Conservation (phyloP, 2,329 filamentous ascomycete species). For the Colletotrichum lentis region DNA sequence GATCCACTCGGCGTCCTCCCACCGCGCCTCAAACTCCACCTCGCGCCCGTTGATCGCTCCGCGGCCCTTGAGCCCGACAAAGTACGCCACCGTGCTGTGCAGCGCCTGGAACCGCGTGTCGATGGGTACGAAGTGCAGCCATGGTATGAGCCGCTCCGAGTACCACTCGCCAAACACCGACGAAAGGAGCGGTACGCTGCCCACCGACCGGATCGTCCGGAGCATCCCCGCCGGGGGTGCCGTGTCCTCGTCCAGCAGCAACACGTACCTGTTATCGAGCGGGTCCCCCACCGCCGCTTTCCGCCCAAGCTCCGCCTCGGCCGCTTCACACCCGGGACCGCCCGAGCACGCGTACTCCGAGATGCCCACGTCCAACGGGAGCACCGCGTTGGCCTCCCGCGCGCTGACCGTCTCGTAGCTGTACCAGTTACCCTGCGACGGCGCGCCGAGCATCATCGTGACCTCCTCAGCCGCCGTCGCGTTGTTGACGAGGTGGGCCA, state of each 20-base stretch:
- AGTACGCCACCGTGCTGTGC: constrained; percentile 78
- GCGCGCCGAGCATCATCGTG: constrained; percentile 64
- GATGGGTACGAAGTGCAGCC: constrained; percentile 83
- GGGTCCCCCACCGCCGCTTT: constrained; percentile 58
- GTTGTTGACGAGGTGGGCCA: constrained; percentile 74
- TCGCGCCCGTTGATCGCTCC: constrained; percentile 55
- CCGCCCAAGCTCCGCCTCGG: constrained; percentile 61
- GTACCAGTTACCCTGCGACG: constrained; percentile 50
- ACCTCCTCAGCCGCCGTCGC: constrained; percentile 59
- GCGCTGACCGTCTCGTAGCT: constrained; percentile 64
- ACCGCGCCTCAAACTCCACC: constrained; percentile 58
- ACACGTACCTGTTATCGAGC: constrained; percentile 73
- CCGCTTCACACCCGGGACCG: constrained; percentile 57
- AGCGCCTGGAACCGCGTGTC: constrained; percentile 77
- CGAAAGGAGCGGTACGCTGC: constrained; percentile 73
- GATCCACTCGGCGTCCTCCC: constrained; percentile 69
- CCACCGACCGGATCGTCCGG: constrained; percentile 68
- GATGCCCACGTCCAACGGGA: constrained; percentile 67
- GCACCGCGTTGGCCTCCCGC: constrained; percentile 60
- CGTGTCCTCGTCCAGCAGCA: constrained; percentile 75
- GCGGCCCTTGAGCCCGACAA: constrained; percentile 64
- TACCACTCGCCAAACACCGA: constrained; percentile 83
- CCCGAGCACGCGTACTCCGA: constrained; percentile 66
- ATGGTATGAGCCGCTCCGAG: constrained; percentile 75
- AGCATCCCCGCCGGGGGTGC: constrained; percentile 69